Evolutionary conservation across 148 eudicot genomes (phyloP).

Genomic region (Rhododendron ferrugineum): DNA sequence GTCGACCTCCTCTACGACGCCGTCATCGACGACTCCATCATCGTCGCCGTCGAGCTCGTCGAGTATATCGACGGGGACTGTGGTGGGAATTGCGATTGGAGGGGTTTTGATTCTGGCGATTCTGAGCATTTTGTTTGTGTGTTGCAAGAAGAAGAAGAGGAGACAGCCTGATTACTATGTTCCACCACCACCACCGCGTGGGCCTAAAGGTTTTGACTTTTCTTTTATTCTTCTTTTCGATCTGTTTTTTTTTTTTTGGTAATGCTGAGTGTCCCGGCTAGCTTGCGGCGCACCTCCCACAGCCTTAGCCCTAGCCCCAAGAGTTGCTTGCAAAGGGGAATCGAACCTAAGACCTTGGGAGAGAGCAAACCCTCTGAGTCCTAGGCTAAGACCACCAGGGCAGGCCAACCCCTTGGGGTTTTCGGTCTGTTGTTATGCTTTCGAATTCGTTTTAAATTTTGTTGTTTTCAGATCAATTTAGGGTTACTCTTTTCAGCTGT

Average conservation of each 20-base stretch:
- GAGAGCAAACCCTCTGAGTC: background rate
- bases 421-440: background rate
- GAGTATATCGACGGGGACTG: constrained; percentile 52
- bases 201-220: constrained; percentile 45
- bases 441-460: background rate
- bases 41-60: constrained; percentile 24
- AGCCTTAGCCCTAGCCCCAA: too few species aligned
- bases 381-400: background rate
- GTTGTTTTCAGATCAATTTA: background rate
- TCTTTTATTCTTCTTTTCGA: background rate
- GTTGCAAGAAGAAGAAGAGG: constrained; percentile 60
- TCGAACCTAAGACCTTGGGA: too few species aligned
- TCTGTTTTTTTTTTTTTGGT: too few species aligned
- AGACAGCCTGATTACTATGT: constrained; percentile 41
- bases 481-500: background rate
- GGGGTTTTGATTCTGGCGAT: constrained; percentile 44
- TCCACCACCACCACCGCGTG: constrained; percentile 31
- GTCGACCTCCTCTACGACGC: background rate
- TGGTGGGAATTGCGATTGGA: constrained; percentile 71
- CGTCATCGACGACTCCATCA: constrained; percentile 19
- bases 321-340: too few species aligned
- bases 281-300: too few species aligned
- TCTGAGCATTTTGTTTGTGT: constrained; percentile 46
- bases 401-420: background rate
- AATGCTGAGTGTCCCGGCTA: too few species aligned